Base-by-base conservation (phyloP, 2,329 filamentous ascomycete species). In the Dothideomycetes sp. region DNA sequence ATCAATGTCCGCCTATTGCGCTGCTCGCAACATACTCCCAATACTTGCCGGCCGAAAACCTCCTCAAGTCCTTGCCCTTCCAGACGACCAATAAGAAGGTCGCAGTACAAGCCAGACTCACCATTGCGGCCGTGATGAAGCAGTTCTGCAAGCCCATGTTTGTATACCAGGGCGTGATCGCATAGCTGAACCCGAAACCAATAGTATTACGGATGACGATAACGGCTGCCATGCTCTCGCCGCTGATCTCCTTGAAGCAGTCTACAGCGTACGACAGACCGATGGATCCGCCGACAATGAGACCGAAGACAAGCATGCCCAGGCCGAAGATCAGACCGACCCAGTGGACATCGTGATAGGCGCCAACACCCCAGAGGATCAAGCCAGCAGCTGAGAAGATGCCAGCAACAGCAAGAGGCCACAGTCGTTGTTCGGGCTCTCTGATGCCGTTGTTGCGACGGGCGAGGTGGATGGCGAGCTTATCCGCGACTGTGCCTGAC, bases 191-290 rank as follows among this genome's bases (percentile, higher is more conserved):
- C 0, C 60, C 66, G 46, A 69, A 69, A 0, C 58, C 60, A 61
- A 69, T 67, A 2, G 64, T 66, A 44, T 69, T 69, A 3, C 66
- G 60, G 12, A 69, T 59, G 17, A 68, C 38, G 36, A 69, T 69
- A 14, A 68, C 57, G 14, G 57, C 62, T 3, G 54, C 57, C 52
- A 67, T 64, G 38, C 65, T 65, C 48, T 66, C 62, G 1, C 62
- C 64, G 0, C 60, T 59, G 19, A 67, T 62, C 3, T 63, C 61
- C 45, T 65, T 67, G 54, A 66, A 67, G 49, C 60, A 65, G 41
- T 67, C 64, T 35, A 66, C 59, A 3, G 63, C 61, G 38, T 68
- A 68, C 1, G 63, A 60, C 24, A 65, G 59, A 5, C 53, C 52
- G 27, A 67, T 65, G 0, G 63, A 59, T 15, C 61, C 52, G 1